These are phyloP conservation scores for Staphylotrichum longicolle DNA, from an alignment of 495 filamentous ascomycete species.

Conservation along the genomic window DNA sequence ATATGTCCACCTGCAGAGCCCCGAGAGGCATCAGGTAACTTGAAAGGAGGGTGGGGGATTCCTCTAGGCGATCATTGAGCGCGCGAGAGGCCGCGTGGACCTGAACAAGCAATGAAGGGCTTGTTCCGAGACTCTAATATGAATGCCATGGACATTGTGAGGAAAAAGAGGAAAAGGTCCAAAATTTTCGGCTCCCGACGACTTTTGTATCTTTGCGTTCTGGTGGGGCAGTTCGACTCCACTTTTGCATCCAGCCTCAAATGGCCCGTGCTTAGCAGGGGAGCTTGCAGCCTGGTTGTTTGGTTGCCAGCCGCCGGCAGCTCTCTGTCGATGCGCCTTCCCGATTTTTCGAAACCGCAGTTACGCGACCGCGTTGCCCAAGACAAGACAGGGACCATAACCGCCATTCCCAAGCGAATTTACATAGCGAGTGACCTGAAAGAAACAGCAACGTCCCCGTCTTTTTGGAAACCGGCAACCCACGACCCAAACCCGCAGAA, in stretches of 20 bases:
- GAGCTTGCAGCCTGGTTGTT: background rate
- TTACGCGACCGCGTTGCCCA: slow-evolving; percentile 22
- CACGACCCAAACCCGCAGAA: background rate
- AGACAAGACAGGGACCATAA: background rate
- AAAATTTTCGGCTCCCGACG: slow-evolving; percentile 22
- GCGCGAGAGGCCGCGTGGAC: slow-evolving; percentile 81
- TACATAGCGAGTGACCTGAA: background rate
- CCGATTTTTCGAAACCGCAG: slow-evolving; percentile 33
- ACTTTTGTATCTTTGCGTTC: slow-evolving; percentile 16
- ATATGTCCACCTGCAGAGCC: slow-evolving; percentile 45
- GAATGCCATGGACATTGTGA: slow-evolving; percentile 85
- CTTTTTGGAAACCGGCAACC: background rate
- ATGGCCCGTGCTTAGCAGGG: slow-evolving; percentile 8
- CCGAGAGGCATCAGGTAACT: slow-evolving; percentile 56
- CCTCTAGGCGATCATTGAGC: slow-evolving; percentile 98
- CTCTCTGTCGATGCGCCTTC: slow-evolving; percentile 13
- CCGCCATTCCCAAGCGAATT: background rate
- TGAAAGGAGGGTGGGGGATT: slow-evolving; percentile 62
- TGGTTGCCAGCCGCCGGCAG: slow-evolving; percentile 13
- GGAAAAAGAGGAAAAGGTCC: slow-evolving; percentile 51
- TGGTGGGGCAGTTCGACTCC: background rate
- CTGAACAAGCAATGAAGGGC: slow-evolving; percentile 93
- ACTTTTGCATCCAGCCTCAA: background rate
- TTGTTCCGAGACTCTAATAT: slow-evolving; percentile 99
- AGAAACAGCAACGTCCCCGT: background rate